A percentile compares a stretch with the other conserved stretches of the same genome.
Evolutionary conservation across 495 filamentous ascomycete genomes (phyloP).

Genomic region (Opeltia flavorubescens): DNA sequence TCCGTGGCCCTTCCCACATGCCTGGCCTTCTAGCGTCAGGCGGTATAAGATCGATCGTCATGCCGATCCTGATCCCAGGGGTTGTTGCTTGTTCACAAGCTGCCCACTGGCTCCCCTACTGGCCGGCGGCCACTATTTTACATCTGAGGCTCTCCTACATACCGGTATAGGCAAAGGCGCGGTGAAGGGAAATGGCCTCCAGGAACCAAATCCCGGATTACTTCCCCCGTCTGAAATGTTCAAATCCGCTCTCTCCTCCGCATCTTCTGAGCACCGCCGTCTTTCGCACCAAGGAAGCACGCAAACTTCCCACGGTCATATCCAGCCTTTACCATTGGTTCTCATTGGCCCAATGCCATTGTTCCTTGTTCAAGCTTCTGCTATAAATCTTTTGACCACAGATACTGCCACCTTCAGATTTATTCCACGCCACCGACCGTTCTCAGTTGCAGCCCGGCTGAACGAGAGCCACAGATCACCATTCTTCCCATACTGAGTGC

Average conservation of each 20-base stretch:
- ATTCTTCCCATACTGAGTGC: neutral
- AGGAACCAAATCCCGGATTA: too few relatives aligned
- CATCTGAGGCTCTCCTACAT: neutral
- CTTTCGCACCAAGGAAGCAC: too few relatives aligned
- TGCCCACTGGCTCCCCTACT: neutral
- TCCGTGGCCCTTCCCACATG: neutral
- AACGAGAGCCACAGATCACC: neutral
- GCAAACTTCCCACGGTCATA: too few relatives aligned
- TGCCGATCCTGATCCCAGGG: constrained; percentile 1
- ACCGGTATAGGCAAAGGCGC: neutral
- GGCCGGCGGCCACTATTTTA: neutral
- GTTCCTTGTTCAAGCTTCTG: too few relatives aligned
- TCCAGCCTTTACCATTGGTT: neutral
- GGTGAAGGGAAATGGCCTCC: neutral
- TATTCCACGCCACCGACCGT: neutral
- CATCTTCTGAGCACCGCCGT: too few relatives aligned
- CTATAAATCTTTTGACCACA: neutral
- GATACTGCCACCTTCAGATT: neutral
- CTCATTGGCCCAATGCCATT: too few relatives aligned
- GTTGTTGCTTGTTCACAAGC: neutral
- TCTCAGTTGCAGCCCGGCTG: neutral
- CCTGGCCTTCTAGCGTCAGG: neutral
- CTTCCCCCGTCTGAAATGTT: too few relatives aligned
- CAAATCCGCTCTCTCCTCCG: too few relatives aligned
- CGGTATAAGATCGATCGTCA: neutral